phyloP scores from a whole-genome alignment of 2,329 filamentous ascomycete species.

The Aspergillus pseudoviridinutans region DNA sequence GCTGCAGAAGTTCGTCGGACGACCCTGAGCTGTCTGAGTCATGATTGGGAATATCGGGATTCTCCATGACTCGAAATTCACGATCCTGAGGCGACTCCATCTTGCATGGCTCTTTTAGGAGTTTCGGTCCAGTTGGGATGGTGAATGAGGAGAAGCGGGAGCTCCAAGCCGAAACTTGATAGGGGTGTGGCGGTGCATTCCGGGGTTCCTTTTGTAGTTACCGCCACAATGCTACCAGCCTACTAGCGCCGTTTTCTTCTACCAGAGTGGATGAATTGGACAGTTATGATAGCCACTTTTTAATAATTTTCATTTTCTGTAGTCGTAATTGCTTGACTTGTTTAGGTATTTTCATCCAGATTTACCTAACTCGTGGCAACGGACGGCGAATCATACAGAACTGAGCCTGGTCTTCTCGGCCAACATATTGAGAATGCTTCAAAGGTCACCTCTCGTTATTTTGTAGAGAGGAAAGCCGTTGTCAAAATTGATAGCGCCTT shows the following conservation, averaged over 20 bases:
- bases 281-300: not conserved
- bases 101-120: not conserved
- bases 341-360: no score
- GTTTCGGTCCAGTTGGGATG: slow-evolving; percentile 12
- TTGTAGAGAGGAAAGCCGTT: not conserved
- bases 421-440: no score
- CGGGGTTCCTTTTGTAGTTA: not conserved
- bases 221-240: not conserved
- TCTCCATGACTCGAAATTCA: slow-evolving; percentile 39
- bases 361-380: no score
- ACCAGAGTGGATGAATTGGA: no score
- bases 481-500: not conserved
- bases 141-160: slow-evolving; percentile 10
- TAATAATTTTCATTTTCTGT: not conserved
- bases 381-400: no score
- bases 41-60: slow-evolving; percentile 36
- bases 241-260: not conserved
- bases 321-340: not conserved
- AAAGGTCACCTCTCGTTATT: not conserved
- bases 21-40: slow-evolving; percentile 42
- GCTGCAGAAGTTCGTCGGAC: slow-evolving; percentile 38
- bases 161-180: slow-evolving; percentile 14
- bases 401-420: no score
- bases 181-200: slow-evolving; percentile 27
- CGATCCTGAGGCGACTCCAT: slow-evolving; percentile 19